Base-by-base conservation (phyloP, 2,329 filamentous ascomycete genomes). In the Basipetospora sp. region DNA sequence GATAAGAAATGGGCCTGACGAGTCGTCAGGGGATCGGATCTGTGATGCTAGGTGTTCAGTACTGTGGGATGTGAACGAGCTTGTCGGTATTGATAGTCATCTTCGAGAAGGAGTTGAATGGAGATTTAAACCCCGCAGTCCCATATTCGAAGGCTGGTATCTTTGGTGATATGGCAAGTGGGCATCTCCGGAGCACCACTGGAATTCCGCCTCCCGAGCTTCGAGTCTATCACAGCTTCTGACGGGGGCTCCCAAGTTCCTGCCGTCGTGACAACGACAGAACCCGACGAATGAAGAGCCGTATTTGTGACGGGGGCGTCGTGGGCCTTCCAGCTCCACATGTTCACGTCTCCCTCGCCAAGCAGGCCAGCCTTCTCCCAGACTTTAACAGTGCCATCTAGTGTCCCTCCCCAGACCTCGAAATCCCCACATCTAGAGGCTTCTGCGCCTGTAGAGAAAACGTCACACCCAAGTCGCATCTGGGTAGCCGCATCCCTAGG, bases 341-440 rank as follows among this genome's bases (percentile, higher is more conserved):
- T 53, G 3, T 63, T 59, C 18, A 56, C 48, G 16, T 58, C 54
- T 13, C 70, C 71, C 31, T 58, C 62, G 3, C 43, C 45, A 28
- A 29, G 14, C 50, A 54, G 20, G 18, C 73, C 72, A 0, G 75
- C 65, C 9, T 60, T 60, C 31, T 77, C 69, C 67, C 71, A 79
- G 5, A 77, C 64, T 31, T 60, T 59, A n/a, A 75, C 66, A 3
- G 54, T 48, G 2, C 75, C 74, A 42, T 65, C 57, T 31, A 62
- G 58, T 1, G 67, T 64, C 2, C 74, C 75, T 5, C 69, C 69
- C 74, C 74, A 79, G 32, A 78, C 61, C 50, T 79, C 75, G 43
- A 74, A 74, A 2, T 64, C 63, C 2, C 57, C 56, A 0, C 43
- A 41, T 0, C 44, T 47, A 11, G 51, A 53, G 0, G 47, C 49